Conservation (phyloP, 129 eudicot genomes). For the Artemisia argyi region DNA sequence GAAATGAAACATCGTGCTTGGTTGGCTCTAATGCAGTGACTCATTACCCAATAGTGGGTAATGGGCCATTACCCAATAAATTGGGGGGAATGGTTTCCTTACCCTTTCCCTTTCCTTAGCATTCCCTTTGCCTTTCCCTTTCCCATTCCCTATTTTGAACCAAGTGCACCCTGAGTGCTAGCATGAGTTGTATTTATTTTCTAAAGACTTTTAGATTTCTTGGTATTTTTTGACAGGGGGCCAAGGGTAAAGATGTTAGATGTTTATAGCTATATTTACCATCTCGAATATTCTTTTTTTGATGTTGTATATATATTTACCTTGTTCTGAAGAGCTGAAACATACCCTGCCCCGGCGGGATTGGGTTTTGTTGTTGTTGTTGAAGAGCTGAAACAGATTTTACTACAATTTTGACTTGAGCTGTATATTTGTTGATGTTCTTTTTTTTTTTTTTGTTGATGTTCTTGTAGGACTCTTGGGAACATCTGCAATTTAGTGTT, state of each 20-base stretch:
- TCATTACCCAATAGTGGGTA: too few relatives aligned
- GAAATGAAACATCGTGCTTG: too few relatives aligned
- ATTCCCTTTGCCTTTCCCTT: too few relatives aligned
- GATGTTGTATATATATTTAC: constrained; percentile 4
- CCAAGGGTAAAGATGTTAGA: constrained; percentile 10
- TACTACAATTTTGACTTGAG: not conserved
- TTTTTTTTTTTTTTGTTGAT: constrained; percentile 27
- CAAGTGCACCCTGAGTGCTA: too few relatives aligned
- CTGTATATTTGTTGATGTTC: constrained; percentile 23
- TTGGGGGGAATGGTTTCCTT: too few relatives aligned
- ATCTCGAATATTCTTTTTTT: not conserved
- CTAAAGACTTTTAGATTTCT: not conserved
- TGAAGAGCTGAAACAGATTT: constrained; percentile 9
- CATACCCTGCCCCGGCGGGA: too few relatives aligned
- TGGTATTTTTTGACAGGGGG: constrained; percentile 6
- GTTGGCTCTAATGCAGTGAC: too few relatives aligned
- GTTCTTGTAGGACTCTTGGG: constrained; percentile 55
- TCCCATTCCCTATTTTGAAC: too few relatives aligned
- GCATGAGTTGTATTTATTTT: not conserved
- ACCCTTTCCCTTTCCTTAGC: too few relatives aligned
- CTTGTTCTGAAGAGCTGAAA: constrained; percentile 10
- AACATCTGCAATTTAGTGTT: constrained; percentile 57
- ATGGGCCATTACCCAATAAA: too few relatives aligned
- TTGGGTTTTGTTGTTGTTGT: too few relatives aligned
- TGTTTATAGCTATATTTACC: constrained; percentile 7